Evolutionary conservation across 2,329 filamentous ascomycete species (phyloP).

Genomic region (Trichoderma sp.): DNA sequence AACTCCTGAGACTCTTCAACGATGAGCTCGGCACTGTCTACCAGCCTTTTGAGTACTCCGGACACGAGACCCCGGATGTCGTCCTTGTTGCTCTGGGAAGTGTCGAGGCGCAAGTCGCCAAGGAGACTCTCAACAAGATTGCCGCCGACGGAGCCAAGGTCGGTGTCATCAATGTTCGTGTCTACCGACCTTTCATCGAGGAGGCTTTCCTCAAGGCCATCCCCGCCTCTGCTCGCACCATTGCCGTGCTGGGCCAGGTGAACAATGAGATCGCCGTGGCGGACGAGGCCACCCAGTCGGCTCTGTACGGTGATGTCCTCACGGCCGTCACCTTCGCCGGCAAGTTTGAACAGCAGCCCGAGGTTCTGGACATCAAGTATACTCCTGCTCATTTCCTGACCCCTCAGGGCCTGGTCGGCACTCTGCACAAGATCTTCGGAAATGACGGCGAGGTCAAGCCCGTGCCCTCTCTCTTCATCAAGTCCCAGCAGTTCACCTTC

Average conservation of each 20-base stretch:
- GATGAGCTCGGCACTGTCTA: conserved; percentile 92
- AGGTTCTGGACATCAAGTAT: conserved; percentile 86
- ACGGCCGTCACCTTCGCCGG: conserved; percentile 78
- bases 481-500: conserved; percentile 83
- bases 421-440: conserved; percentile 48
- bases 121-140: conserved; percentile 73
- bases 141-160: conserved; percentile 72
- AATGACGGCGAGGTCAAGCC: conserved; percentile 53
- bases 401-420: conserved; percentile 51
- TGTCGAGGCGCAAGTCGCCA: conserved; percentile 80
- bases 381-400: conserved; percentile 61
- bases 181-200: conserved; percentile 94
- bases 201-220: conserved; percentile 85
- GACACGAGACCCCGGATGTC: conserved; percentile 73
- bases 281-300: conserved; percentile 76
- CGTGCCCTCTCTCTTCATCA: conserved; percentile 45
- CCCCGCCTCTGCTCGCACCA: conserved; percentile 68
- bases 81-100: conserved; percentile 93
- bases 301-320: conserved; percentile 86
- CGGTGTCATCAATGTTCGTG: conserved; percentile 84
- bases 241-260: conserved; percentile 90
- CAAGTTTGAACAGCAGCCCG: conserved; percentile 59
- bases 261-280: conserved; percentile 66
- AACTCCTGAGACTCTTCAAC: conserved; percentile 74
- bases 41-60: conserved; percentile 88